A percentile compares a stretch with the other conserved stretches of the same genome.
Evolutionary conservation across 192 early-diverging fungal genomes (phyloP).

Genomic region (Umbelopsis isabellina): DNA sequence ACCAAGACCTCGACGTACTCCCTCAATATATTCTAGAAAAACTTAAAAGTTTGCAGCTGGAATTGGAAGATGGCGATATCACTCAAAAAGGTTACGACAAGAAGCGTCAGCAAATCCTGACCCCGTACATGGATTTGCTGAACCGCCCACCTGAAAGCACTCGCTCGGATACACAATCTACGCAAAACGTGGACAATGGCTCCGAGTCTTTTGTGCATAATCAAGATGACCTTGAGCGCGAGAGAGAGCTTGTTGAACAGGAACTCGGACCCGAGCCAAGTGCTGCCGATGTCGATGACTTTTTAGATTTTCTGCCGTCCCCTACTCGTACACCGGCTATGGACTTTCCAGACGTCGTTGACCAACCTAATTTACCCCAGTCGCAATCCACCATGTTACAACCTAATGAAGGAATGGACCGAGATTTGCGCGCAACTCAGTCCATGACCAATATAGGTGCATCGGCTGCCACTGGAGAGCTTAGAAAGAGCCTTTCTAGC

Average conservation of each 20-base stretch:
- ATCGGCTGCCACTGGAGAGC: not conserved
- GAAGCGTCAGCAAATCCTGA: slow-evolving; percentile 57
- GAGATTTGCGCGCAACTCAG: slow-evolving; percentile 3
- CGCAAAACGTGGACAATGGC: slow-evolving; percentile 10
- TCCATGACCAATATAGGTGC: slow-evolving; percentile 1
- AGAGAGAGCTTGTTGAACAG: not conserved
- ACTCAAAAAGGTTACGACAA: slow-evolving; percentile 79
- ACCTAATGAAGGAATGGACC: not conserved
- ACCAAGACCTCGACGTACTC: slow-evolving; percentile 29
- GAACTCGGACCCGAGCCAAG: slow-evolving; percentile 34
- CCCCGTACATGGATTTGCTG: slow-evolving; percentile 1
- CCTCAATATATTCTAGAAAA: slow-evolving; percentile 27
- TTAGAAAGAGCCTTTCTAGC: not conserved
- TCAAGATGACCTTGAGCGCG: slow-evolving; percentile 20
- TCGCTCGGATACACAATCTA: slow-evolving; percentile 11
- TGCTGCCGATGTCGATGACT: slow-evolving; percentile 34
- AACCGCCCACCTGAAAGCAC: slow-evolving; percentile 2
- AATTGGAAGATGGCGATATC: slow-evolving; percentile 68
- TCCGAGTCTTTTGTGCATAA: not conserved
- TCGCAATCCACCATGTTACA: not conserved
- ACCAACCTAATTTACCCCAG: not conserved
- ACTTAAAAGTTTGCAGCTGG: slow-evolving; percentile 41
- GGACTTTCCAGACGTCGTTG: not conserved
- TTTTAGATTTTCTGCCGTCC: slow-evolving; percentile 40
- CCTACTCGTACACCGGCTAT: slow-evolving; percentile 35